A percentile compares a stretch with the other conserved stretches of the same genome.
Conservation (phyloP, 1,139 yeast genomes). For the Geotrichum armillariae region DNA sequence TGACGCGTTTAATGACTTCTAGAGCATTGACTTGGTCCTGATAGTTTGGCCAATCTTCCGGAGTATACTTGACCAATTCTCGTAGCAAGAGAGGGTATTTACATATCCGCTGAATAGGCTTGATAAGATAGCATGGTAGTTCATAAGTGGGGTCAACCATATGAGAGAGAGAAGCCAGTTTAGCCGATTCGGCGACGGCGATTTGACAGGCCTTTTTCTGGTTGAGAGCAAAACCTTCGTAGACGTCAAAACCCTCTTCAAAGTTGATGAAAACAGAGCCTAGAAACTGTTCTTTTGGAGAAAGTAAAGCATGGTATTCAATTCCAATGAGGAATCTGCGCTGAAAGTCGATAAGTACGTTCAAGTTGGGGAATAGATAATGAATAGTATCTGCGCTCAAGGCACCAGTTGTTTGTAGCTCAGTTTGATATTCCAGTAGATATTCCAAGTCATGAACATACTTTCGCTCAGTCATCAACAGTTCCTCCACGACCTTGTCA, state of each 20-base stretch:
- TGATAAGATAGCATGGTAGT: constrained; percentile 81
- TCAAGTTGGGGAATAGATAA: constrained; percentile 81
- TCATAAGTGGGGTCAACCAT: constrained; percentile 86
- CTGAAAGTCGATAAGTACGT: constrained; percentile 86
- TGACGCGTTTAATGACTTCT: constrained; percentile 68
- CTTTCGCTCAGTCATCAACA: constrained; percentile 86
- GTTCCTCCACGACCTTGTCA: constrained; percentile 79
- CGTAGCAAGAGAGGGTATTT: constrained; percentile 83
- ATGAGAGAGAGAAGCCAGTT: constrained; percentile 55
- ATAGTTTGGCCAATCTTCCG: constrained; percentile 53
- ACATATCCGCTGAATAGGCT: constrained; percentile 93
- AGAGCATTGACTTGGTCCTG: constrained; percentile 71
- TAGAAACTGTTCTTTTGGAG: constrained; percentile 74
- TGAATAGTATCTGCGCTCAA: constrained; percentile 80
- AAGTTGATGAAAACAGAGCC: constrained; percentile 81
- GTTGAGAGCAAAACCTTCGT: constrained; percentile 84
- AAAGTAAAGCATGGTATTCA: constrained; percentile 81
- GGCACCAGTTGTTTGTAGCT: constrained; percentile 62
- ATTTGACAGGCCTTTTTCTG: constrained; percentile 86
- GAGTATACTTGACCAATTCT: constrained; percentile 70
- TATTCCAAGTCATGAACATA: constrained; percentile 88
- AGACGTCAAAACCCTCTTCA: constrained; percentile 80
- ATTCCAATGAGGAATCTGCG: constrained; percentile 83
- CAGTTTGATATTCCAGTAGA: constrained; percentile 65
- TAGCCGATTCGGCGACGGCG: constrained; percentile 62